Percentiles rank a stretch among this genome's conserved stretches.
These are phyloP conservation scores for Butyriboletus loyo DNA, from an alignment of 768 basidiomycete species.

Conservation along the genomic window DNA sequence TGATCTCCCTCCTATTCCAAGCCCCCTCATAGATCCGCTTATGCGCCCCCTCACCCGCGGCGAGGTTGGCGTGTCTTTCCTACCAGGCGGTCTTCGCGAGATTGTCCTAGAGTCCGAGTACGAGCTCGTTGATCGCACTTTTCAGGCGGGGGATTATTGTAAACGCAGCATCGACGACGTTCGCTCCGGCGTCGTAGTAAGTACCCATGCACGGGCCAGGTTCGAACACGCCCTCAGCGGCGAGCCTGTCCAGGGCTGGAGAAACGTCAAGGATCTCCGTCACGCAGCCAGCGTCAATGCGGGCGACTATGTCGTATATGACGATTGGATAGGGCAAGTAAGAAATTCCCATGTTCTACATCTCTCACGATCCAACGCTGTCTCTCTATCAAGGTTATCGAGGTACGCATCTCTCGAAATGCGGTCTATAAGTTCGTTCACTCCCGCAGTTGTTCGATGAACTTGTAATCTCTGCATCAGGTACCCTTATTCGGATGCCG, in stretches of 20 bases:
- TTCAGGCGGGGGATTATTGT: slow-evolving; percentile 78
- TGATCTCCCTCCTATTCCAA: slow-evolving; percentile 48
- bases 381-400: slow-evolving; percentile 54
- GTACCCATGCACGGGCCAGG: slow-evolving; percentile 57
- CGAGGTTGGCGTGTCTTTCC: slow-evolving; percentile 80
- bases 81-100: slow-evolving; percentile 52
- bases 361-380: slow-evolving; percentile 5
- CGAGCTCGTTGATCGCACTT: slow-evolving; percentile 68
- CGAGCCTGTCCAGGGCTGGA: slow-evolving; percentile 61
- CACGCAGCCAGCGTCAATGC: slow-evolving; percentile 60
- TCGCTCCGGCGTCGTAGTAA: slow-evolving; percentile 71
- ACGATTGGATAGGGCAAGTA: slow-evolving; percentile 91
- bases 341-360: slow-evolving; percentile 22
- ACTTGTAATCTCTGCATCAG: slow-evolving; percentile 66
- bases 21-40: slow-evolving; percentile 57
- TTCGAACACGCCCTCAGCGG: slow-evolving; percentile 74
- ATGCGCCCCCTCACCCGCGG: slow-evolving; percentile 73
- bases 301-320: slow-evolving; percentile 77
- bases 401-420: slow-evolving; percentile 46
- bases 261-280: slow-evolving; percentile 53
- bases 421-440: slow-evolving; percentile 12
- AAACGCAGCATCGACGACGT: slow-evolving; percentile 76
- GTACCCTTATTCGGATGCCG: slow-evolving; percentile 66
- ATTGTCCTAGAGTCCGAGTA: slow-evolving; percentile 72
- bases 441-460: slow-evolving; percentile 74